Base-by-base conservation (phyloP, 2,329 filamentous ascomycete species). In the Scytalidium sp. region DNA sequence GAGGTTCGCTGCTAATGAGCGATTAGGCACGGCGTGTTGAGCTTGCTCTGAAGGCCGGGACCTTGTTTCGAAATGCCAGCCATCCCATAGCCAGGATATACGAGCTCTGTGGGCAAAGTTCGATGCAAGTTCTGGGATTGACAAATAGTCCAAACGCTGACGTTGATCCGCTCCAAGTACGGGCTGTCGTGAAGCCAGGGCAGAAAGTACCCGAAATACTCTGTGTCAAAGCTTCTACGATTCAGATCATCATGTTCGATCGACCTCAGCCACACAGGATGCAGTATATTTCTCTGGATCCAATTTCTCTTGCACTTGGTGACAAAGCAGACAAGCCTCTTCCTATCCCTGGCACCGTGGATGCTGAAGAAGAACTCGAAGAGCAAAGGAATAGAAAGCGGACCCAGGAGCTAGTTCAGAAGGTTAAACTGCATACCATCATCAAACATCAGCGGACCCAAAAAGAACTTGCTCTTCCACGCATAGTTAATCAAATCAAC, bases 241-340 rank as follows among this genome's bases (percentile, higher is more conserved):
- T 96, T 42, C 94, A 99, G 65, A 81, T 97, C 41, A 88, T 97
- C 50, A 77, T 95, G 50, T 99, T 95, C 68, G 85, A 96, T 60
- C 80, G 92, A 43, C 94, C 94, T 1, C 81, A 87, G 50, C 93
- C 94, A 0, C 84, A 80, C 25, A 82, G 85, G 49, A 97, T 99
- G 94, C 93, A 99, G 69, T 99, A 97, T 68, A 87, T 97, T 59
- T 99, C 94, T 1, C 75, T 97, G 19, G 81, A 84, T 22, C 93
- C 94, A 0, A 97, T 99, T 46, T 86, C 91, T 1, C 76, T 99
- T 40, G 91, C 91, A 1, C 74, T 99, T 13, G 88, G 81, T 2
- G 88, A 93, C 63, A 90, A 93, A 60, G 72, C 72, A 13, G 65
- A 68, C 23, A 64, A 68, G 5, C 59, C 66, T 3, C 52, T 52